phyloP scores from a whole-genome alignment of 2,329 filamentous ascomycete species.

The Penicillium griseofulvum region DNA sequence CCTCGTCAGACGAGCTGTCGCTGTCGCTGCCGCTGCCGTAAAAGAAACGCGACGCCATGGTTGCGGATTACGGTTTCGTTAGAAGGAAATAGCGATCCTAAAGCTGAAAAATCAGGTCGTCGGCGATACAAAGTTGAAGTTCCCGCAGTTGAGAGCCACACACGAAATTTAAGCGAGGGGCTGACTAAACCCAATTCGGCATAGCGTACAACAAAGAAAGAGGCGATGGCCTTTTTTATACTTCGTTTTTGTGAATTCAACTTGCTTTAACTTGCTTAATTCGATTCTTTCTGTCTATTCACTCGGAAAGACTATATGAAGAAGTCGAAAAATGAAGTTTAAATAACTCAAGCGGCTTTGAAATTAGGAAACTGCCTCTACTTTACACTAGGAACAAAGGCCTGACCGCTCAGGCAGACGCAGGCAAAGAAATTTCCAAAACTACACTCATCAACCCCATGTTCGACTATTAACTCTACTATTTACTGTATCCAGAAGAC shows the following conservation, averaged over 20 bases:
- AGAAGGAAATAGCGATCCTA: constrained; percentile 17
- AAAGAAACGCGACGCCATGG: constrained; percentile 90
- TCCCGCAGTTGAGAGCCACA: constrained; percentile 34
- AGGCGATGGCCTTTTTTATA: constrained; percentile 4
- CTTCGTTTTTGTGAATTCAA: not conserved
- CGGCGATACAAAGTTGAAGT: constrained; percentile 27
- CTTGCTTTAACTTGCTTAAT: not conserved
- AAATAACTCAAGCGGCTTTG: not conserved
- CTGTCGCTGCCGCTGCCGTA: constrained; percentile 92
- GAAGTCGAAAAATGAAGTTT: not conserved
- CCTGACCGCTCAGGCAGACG: not conserved
- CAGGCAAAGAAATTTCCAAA: not conserved
- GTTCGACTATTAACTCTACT: not conserved
- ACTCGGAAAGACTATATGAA: not conserved
- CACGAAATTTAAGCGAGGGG: constrained; percentile 48
- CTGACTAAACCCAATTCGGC: constrained; percentile 37
- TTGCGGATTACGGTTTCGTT: constrained; percentile 40
- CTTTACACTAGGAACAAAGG: not conserved
- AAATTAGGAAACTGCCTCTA: not conserved
- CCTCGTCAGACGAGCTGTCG: constrained; percentile 91
- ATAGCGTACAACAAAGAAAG: constrained; percentile 11
- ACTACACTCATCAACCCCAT: not conserved
- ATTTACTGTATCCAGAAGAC: not conserved
- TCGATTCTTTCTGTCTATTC: not conserved
- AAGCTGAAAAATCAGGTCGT: constrained; percentile 21